Percentiles rank a stretch among this genome's conserved stretches.
Conservation (phyloP, 2,329 filamentous ascomycete species). For the Phaeophleospora eucalypticola region DNA sequence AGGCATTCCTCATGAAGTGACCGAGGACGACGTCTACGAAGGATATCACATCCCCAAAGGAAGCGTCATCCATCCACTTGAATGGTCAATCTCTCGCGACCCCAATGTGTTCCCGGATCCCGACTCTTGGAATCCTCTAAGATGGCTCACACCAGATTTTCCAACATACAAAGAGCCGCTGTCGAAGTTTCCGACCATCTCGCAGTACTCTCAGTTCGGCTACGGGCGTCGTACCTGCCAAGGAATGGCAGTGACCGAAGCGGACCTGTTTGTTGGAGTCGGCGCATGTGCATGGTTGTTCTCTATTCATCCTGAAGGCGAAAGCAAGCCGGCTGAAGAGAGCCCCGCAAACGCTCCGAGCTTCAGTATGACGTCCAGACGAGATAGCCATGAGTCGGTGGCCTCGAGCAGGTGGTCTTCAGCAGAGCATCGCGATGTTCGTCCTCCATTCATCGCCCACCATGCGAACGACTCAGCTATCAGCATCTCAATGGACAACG, state of each 20-base stretch:
- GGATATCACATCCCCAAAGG: conserved; percentile 31
- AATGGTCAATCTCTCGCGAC: conserved; percentile 30
- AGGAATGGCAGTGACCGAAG: conserved; percentile 29
- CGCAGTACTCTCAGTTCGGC: conserved; percentile 53
- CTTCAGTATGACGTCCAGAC: too few species aligned
- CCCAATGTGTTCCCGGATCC: conserved; percentile 4
- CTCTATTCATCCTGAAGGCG: conserved; percentile 32
- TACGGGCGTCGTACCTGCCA: conserved; percentile 40
- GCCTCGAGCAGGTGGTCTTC: too few species aligned
- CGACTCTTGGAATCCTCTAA: conserved; percentile 38
- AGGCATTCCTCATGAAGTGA: conserved; percentile 27
- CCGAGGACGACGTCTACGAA: conserved; percentile 28
- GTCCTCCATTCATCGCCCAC: too few species aligned
- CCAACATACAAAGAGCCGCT: conserved; percentile 52
- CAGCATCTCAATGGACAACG: too few species aligned
- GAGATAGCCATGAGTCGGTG: background rate
- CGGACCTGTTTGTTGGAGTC: conserved; percentile 34
- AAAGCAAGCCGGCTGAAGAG: background rate
- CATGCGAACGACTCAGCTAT: too few species aligned
- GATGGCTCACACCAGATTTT: conserved; percentile 50
- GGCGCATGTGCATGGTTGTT: conserved; percentile 46
- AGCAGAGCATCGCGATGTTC: too few species aligned
- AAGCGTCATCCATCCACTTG: conserved; percentile 35
- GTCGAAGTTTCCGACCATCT: conserved; percentile 49
- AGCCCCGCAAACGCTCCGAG: too few species aligned